Base-by-base conservation (phyloP, 257 asterid genomes). In the Solanum pinnatisectum region DNA sequence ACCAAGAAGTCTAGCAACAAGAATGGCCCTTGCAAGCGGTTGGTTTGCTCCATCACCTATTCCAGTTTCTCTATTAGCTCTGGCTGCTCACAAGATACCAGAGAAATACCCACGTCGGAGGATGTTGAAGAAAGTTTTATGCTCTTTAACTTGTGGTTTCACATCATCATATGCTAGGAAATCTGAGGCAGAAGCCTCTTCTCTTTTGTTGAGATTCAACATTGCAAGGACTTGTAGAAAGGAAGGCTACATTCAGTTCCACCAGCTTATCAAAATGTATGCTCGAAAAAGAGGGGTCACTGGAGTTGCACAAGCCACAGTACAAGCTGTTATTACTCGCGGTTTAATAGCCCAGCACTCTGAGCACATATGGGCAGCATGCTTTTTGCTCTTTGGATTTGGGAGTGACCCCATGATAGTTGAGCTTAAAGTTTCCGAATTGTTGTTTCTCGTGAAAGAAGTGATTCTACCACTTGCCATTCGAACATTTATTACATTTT, bases 41-140 rank as follows among this genome's bases (percentile, higher is more conserved):
- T 97, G 98, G 99, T 97, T 96, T 30, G 99, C 98, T 74, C 98
- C 99, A 2, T 90, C 95, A 11, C 95, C 96, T 1, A 90, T 94
- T 44, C 98, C 96, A 1, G 83, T 93, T 40, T 72, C 94, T 85
- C 88, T 95, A 42, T 87, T 97, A 90, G 95, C 98, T 20, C 84
- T 89, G 23, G 98, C 99, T 8, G 99, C 98, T 3, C 90, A 93
- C 60, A 94, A 94, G 89, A 91, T 96, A 88, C 99, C 98, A 1
- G 97, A 95, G 91, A 96, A 97, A 81, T 96, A 90, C 83, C 97
- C 88, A 32, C 94, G 89, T 5, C 88, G 86, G 42, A 90, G 87
- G 85, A 52, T 91, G 44, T 97, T 97, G 98, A 93, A 91, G 87
- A 95, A 90, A 89, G 87, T 97, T 13, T 44, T 94, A n/a, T 30